phyloP scores from a whole-genome alignment of 306 rosid species.

The Fragaria ananassa region DNA sequence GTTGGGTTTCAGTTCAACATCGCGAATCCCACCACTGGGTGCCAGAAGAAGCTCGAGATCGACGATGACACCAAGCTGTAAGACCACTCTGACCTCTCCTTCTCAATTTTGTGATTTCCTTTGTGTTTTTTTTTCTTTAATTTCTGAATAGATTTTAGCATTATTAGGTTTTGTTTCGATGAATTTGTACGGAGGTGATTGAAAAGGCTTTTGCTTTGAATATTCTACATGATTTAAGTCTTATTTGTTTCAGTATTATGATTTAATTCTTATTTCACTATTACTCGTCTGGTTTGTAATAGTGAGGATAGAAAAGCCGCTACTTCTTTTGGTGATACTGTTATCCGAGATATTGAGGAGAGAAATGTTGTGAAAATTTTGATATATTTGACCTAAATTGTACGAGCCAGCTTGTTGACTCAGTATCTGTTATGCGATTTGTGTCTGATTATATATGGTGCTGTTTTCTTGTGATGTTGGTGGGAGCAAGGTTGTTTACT shows the following conservation, averaged over 20 bases:
- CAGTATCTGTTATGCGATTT: not conserved
- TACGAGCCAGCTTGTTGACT: not conserved
- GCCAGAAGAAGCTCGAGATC: constrained; percentile 41
- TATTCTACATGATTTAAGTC: not conserved
- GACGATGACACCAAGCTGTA: constrained; percentile 37
- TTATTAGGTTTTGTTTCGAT: not conserved
- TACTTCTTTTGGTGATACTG: not conserved
- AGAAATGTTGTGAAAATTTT: not conserved
- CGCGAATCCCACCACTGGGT: constrained; percentile 39
- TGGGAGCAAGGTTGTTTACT: not conserved
- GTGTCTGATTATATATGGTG: not conserved
- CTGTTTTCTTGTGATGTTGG: not conserved
- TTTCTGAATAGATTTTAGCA: not conserved
- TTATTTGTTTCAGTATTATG: not conserved
- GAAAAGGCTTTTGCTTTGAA: not conserved
- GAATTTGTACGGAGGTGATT: not conserved
- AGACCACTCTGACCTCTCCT: not conserved
- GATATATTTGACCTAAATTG: not conserved
- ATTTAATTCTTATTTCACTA: too few species aligned
- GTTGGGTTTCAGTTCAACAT: constrained; percentile 27
- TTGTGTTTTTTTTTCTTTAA: not conserved
- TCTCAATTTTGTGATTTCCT: not conserved
- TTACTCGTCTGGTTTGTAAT: too few species aligned
- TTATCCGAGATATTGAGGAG: not conserved
- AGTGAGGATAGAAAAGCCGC: not conserved